Percentiles rank a stretch among this genome's conserved stretches.
Conservation (phyloP, 176 grass and related monocot species). For the Saccharum spontaneum region DNA sequence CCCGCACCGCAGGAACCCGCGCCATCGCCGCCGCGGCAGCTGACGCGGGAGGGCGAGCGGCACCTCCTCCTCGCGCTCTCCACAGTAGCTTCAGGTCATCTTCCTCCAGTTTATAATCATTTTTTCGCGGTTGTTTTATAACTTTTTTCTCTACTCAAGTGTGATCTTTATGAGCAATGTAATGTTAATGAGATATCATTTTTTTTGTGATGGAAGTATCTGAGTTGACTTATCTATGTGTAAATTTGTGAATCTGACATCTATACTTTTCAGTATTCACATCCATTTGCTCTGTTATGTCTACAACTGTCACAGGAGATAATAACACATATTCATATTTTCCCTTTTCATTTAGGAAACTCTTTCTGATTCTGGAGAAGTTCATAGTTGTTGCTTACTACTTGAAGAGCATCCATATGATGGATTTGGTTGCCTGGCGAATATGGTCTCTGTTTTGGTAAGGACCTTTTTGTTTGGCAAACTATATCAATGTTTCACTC, state of each 20-base stretch:
- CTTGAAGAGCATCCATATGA: constrained; percentile 33
- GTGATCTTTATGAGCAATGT: not conserved
- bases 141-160: not conserved
- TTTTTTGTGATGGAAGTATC: not conserved
- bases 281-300: not conserved
- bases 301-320: not conserved
- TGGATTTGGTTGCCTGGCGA: constrained; percentile 52
- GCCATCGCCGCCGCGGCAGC: not conserved
- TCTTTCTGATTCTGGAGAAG: constrained; percentile 28
- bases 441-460: constrained; percentile 70
- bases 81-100: not conserved
- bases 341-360: constrained; percentile 41
- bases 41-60: not conserved
- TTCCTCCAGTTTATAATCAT: not conserved
- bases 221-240: not conserved
- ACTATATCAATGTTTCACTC: constrained; percentile 3
- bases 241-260: not conserved
- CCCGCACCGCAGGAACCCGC: constrained; percentile 39
- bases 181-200: not conserved
- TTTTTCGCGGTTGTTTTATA: not conserved
- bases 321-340: constrained; percentile 21
- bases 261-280: not conserved
- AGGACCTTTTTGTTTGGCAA: not conserved
- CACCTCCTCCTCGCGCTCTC: not conserved
- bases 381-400: constrained; percentile 45